These are phyloP conservation scores for Dentipellis sp. DNA, from an alignment of 768 basidiomycete species.

Conservation along the genomic window DNA sequence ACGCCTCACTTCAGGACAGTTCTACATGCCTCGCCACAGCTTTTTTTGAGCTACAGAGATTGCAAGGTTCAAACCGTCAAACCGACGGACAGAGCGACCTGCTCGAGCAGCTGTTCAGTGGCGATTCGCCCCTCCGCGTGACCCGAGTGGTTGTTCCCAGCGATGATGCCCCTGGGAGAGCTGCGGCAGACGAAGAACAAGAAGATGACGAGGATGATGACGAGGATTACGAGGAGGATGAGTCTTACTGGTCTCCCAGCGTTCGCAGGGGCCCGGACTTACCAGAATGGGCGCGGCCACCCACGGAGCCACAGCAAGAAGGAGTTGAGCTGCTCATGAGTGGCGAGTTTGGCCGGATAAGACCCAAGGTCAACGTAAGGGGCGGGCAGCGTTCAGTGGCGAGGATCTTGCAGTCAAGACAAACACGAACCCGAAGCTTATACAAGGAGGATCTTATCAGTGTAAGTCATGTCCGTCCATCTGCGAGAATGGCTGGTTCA, in stretches of 20 bases:
- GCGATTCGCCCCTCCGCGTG: slow-evolving; percentile 1
- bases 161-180: not conserved
- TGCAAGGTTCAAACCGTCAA: not conserved
- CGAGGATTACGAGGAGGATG: slow-evolving; percentile 24
- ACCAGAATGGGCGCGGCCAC: slow-evolving; percentile 27
- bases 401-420: slow-evolving; percentile 35
- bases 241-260: slow-evolving; percentile 16
- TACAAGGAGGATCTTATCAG: slow-evolving; percentile 45
- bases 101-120: slow-evolving; percentile 1
- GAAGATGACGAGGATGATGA: slow-evolving; percentile 25
- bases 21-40: slow-evolving; percentile 7
- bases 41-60: slow-evolving; percentile 21
- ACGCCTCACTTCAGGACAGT: not conserved
- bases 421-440: slow-evolving; percentile 13
- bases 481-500: not conserved
- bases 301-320: slow-evolving; percentile 49
- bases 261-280: slow-evolving; percentile 9
- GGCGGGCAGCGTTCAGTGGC: slow-evolving; percentile 39
- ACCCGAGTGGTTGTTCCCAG: not conserved
- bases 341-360: slow-evolving; percentile 74
- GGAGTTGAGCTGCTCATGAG: slow-evolving; percentile 60
- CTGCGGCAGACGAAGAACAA: not conserved
- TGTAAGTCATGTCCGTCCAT: slow-evolving; percentile 30
- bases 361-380: slow-evolving; percentile 36
- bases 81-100: not conserved